Percentiles rank a stretch among this genome's conserved stretches.
These are phyloP conservation scores for Stagonosporopsis chrysanthemi DNA, from an alignment of 2,329 filamentous ascomycete species.

Conservation along the genomic window DNA sequence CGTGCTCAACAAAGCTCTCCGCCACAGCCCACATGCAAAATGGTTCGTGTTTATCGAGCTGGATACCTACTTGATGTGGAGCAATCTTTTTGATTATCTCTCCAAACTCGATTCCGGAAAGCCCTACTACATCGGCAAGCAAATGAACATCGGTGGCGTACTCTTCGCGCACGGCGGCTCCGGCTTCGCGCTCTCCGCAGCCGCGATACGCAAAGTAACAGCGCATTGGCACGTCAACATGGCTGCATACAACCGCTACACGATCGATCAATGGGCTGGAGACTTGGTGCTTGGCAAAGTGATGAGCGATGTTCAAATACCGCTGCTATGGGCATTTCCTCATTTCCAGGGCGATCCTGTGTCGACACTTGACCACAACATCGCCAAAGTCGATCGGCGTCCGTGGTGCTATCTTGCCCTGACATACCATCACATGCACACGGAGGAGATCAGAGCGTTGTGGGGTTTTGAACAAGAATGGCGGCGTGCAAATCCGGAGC, in stretches of 20 bases:
- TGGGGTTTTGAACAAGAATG: constrained; percentile 54
- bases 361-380: constrained; percentile 34
- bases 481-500: background rate
- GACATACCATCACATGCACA: constrained; percentile 57
- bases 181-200: constrained; percentile 25
- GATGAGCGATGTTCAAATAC: constrained; percentile 52
- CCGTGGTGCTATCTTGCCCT: constrained; percentile 60
- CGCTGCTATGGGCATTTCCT: constrained; percentile 23
- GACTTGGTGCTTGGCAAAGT: constrained; percentile 60
- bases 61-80: constrained; percentile 64
- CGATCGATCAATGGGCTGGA: constrained; percentile 58
- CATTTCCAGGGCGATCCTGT: constrained; percentile 34
- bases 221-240: constrained; percentile 50
- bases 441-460: constrained; percentile 53
- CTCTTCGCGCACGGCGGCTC: no score
- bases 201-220: constrained; percentile 52
- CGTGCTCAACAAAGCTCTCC: constrained; percentile 37
- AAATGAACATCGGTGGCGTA: no score
- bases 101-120: constrained; percentile 55
- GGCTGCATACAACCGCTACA: constrained; percentile 54
- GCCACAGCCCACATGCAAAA: constrained; percentile 54
- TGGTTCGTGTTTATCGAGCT: constrained; percentile 67
- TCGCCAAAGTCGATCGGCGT: constrained; percentile 27
- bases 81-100: constrained; percentile 61
- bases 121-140: constrained; percentile 38